Conservation (phyloP, 192 early-diverging fungal species). For the Coemansia sp. region DNA sequence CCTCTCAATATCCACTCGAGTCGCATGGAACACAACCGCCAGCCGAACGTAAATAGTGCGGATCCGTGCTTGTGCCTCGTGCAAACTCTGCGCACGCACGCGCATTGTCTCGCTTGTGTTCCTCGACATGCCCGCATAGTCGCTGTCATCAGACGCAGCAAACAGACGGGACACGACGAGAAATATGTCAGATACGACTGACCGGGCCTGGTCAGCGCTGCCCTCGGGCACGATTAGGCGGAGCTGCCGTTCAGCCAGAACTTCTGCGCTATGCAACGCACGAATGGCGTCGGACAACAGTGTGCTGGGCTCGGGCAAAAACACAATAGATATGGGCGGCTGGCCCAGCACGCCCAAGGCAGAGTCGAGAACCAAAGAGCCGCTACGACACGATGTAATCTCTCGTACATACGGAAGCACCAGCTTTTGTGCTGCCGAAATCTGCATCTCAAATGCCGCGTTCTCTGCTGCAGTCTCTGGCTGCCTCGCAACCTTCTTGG, state of each 20-base stretch:
- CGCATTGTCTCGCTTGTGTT: slow-evolving; percentile 22
- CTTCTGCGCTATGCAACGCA: slow-evolving; percentile 28
- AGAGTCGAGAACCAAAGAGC: slow-evolving; percentile 21
- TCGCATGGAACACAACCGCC: slow-evolving; percentile 26
- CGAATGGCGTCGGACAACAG: slow-evolving; percentile 15
- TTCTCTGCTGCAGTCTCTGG: neutral
- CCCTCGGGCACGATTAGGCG: slow-evolving; percentile 34
- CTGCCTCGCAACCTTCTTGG: slow-evolving; percentile 12
- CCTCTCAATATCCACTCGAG: slow-evolving; percentile 22
- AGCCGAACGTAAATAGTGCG: slow-evolving; percentile 16
- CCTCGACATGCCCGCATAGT: neutral
- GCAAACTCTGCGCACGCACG: slow-evolving; percentile 22
- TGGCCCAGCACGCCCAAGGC: slow-evolving; percentile 7
- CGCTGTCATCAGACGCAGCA: slow-evolving; percentile 16
- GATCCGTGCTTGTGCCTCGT: slow-evolving; percentile 28
- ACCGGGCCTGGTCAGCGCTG: slow-evolving; percentile 32
- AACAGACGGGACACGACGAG: slow-evolving; percentile 23
- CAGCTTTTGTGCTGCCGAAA: slow-evolving; percentile 20
- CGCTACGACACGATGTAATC: slow-evolving; percentile 21
- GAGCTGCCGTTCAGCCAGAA: slow-evolving; percentile 35
- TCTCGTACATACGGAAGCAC: slow-evolving; percentile 19
- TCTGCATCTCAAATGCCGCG: slow-evolving; percentile 23
- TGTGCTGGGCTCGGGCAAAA: slow-evolving; percentile 6
- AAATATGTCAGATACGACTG: slow-evolving; percentile 27
- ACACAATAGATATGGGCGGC: slow-evolving; percentile 27